Conservation (phyloP, 371 early-diverging fungal species). For the Ordospora colligata region DNA sequence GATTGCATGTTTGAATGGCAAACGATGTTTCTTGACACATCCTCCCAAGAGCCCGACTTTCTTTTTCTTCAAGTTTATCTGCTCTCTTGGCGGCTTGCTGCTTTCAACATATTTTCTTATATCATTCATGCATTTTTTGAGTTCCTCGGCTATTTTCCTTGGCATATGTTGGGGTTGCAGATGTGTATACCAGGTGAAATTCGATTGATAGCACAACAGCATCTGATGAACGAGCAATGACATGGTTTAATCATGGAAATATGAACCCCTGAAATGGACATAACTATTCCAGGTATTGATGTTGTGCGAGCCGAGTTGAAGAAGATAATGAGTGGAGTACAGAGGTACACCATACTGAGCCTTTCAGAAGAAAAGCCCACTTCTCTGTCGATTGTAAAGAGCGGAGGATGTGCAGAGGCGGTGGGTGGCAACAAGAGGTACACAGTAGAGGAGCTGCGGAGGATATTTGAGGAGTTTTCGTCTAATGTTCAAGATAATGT, state of each 20-base stretch:
- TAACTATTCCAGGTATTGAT: constrained; percentile 15
- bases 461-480: constrained; percentile 39
- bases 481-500: constrained; percentile 25
- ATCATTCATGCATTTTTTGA: neutral
- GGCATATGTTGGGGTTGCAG: neutral
- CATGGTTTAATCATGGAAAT: neutral
- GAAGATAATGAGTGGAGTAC: neutral
- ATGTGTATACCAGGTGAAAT: neutral
- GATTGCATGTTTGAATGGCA: neutral
- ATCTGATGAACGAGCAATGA: too few species aligned
- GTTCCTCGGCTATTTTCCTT: neutral
- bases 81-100: neutral
- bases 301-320: constrained; percentile 6
- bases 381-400: neutral
- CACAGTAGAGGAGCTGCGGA: constrained; percentile 39
- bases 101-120: neutral
- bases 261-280: constrained; percentile 1
- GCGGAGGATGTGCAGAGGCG: neutral
- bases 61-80: neutral
- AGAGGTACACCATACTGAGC: neutral
- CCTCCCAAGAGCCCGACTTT: neutral
- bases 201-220: too few species aligned
- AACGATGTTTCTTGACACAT: neutral
- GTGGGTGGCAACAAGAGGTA: constrained; percentile 16
- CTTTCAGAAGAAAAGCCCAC: constrained; percentile 11